phyloP scores from a whole-genome alignment of 768 basidiomycete species.

The Auricularia cornea region DNA sequence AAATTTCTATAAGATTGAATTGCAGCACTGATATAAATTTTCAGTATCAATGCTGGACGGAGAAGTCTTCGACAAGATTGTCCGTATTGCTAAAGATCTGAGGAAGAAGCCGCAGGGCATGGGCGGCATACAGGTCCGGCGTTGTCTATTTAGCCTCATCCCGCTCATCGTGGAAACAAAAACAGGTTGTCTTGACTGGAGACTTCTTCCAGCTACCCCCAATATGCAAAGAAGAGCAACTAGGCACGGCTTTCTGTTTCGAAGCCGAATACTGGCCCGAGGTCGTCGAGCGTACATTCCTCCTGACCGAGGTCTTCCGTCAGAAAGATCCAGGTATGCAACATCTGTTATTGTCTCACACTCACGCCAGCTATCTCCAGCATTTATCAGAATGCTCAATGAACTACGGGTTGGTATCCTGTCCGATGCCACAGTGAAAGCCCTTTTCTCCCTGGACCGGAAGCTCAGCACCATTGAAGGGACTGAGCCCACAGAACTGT shows the following conservation, averaged over 20 bases:
- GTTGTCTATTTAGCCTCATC: conserved; percentile 6
- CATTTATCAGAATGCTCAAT: conserved; percentile 81
- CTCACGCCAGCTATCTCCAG: conserved; percentile 19
- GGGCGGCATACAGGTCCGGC: conserved; percentile 76
- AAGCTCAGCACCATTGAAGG: conserved; percentile 56
- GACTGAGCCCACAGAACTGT: conserved; percentile 79
- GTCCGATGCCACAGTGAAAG: conserved; percentile 31
- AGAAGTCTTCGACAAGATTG: conserved; percentile 71
- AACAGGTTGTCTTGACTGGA: conserved; percentile 74
- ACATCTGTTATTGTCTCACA: neutral
- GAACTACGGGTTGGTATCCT: conserved; percentile 73
- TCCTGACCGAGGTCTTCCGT: conserved; percentile 71
- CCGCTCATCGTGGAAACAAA: conserved; percentile 18
- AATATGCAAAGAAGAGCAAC: conserved; percentile 36
- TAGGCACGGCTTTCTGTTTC: conserved; percentile 61
- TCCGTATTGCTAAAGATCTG: conserved; percentile 51
- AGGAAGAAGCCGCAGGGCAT: conserved; percentile 52
- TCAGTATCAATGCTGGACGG: conserved; percentile 89
- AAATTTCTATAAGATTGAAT: neutral
- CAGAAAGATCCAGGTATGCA: conserved; percentile 69
- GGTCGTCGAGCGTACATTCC: conserved; percentile 45
- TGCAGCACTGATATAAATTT: no score
- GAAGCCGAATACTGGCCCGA: conserved; percentile 66
- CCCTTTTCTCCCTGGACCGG: conserved; percentile 52
- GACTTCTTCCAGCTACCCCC: conserved; percentile 92